These are phyloP conservation scores for Parietaria judaica DNA, from an alignment of 306 rosid species.

Conservation along the genomic window DNA sequence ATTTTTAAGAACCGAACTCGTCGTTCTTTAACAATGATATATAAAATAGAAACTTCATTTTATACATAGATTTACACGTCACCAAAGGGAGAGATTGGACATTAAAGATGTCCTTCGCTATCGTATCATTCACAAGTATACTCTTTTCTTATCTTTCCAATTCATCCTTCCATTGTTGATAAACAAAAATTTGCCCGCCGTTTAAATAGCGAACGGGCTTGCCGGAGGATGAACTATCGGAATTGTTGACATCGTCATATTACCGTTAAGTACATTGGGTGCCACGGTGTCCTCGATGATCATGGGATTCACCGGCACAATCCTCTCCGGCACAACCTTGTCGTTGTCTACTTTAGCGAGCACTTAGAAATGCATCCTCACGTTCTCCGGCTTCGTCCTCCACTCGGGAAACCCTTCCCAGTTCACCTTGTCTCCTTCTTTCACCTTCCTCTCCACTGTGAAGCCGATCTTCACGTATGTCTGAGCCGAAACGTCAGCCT, in stretches of 20 bases:
- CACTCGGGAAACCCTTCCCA: constrained; percentile 58
- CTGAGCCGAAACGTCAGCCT: constrained; percentile 83
- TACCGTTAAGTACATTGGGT: constrained; percentile 28
- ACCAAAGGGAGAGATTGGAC: background rate
- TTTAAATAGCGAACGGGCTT: constrained; percentile 45
- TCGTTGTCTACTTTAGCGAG: constrained; percentile 86
- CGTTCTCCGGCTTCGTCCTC: constrained; percentile 74
- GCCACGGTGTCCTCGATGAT: constrained; percentile 46
- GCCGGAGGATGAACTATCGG: constrained; percentile 51
- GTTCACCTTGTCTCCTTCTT: constrained; percentile 52
- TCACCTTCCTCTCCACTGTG: constrained; percentile 73
- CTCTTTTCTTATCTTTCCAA: constrained; percentile 23
- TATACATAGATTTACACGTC: no score
- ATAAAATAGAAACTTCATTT: no score
- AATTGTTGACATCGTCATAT: constrained; percentile 45
- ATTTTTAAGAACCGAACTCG: no score
- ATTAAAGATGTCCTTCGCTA: constrained; percentile 5
- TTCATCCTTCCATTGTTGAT: constrained; percentile 1
- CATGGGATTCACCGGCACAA: constrained; percentile 48
- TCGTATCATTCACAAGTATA: constrained; percentile 3
- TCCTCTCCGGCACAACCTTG: constrained; percentile 66
- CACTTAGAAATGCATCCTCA: constrained; percentile 76
- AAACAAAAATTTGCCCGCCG: background rate
- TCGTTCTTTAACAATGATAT: no score
- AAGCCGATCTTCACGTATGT: constrained; percentile 76